A percentile compares a stretch with the other conserved stretches of the same genome.
phyloP scores from a whole-genome alignment of 208 protist genomes.

The Acanthamoeba royreba region DNA sequence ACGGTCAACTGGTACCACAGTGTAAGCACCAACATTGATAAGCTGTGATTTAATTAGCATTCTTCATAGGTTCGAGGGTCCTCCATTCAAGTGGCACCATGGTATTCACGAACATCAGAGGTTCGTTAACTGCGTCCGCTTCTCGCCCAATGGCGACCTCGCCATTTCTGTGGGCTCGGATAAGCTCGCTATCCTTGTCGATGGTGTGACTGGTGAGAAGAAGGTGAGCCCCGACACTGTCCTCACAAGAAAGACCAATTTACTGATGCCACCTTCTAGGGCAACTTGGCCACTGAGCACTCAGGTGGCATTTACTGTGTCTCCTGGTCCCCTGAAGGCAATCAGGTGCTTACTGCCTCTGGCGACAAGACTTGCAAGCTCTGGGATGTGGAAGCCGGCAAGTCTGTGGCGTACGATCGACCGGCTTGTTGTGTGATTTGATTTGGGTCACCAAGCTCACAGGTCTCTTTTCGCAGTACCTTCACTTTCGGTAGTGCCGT shows the following conservation, averaged over 20 bases:
- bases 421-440: neutral
- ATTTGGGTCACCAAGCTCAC: neutral
- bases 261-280: neutral
- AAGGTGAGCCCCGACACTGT: slow-evolving; percentile 57
- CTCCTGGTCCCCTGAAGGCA: slow-evolving; percentile 67
- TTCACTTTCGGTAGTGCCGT: slow-evolving; percentile 62
- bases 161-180: slow-evolving; percentile 67
- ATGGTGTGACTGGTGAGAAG: slow-evolving; percentile 76
- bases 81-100: slow-evolving; percentile 32
- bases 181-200: slow-evolving; percentile 68
- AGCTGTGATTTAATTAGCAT: neutral
- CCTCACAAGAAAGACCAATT: too few species aligned
- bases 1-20: neutral
- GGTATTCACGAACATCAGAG: slow-evolving; percentile 58
- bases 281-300: slow-evolving; percentile 51
- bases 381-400: slow-evolving; percentile 70
- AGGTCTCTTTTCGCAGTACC: neutral
- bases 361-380: slow-evolving; percentile 83
- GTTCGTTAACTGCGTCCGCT: slow-evolving; percentile 78
- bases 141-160: slow-evolving; percentile 73
- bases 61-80: neutral
- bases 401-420: neutral
- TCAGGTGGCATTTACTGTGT: slow-evolving; percentile 69
- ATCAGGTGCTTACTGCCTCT: slow-evolving; percentile 73
- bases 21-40: neutral